These are phyloP conservation scores for Aspergillus affinis DNA, from an alignment of 495 filamentous ascomycete species.

Conservation along the genomic window DNA sequence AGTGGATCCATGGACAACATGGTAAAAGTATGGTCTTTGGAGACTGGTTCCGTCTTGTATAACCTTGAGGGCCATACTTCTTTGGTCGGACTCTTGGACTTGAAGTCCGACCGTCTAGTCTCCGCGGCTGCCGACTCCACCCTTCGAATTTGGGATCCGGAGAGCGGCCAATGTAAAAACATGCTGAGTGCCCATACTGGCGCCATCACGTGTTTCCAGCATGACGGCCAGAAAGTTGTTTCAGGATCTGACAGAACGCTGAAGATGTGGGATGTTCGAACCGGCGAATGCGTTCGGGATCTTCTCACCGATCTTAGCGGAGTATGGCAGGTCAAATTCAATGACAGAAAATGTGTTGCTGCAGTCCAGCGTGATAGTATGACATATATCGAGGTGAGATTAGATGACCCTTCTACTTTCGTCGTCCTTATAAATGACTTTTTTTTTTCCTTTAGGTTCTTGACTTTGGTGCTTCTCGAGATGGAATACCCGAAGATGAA, in stretches of 20 bases:
- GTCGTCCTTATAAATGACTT: constrained; percentile 6
- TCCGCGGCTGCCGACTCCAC: constrained; percentile 96
- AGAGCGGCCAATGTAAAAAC: constrained; percentile 85
- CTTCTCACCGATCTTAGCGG: constrained; percentile 92
- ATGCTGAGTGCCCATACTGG: constrained; percentile 90
- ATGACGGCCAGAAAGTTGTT: constrained; percentile 95
- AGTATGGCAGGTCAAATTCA: constrained; percentile 99
- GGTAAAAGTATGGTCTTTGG: constrained; percentile 98
- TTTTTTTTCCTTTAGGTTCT: constrained; percentile 23
- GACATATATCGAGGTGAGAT: constrained; percentile 91
- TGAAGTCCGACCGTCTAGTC: constrained; percentile 84
- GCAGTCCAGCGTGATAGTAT: constrained; percentile 89
- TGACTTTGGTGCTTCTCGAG: constrained; percentile 87
- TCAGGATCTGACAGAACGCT: constrained; percentile 92
- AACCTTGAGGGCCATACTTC: constrained; percentile 94
- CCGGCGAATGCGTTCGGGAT: constrained; percentile 89
- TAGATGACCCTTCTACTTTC: constrained; percentile 1
- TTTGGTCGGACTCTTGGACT: constrained; percentile 86
- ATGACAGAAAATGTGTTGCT: constrained; percentile 91
- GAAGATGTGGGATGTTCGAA: constrained; percentile 98
- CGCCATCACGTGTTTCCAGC: constrained; percentile 98
- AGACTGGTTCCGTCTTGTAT: constrained; percentile 78
- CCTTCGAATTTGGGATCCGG: constrained; percentile 95
- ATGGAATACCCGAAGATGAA: constrained; percentile 70
- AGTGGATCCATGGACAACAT: constrained; percentile 98